A percentile compares a stretch with the other conserved stretches of the same genome.
Conservation (phyloP, 129 eudicot species). For the Glebionis coronaria region DNA sequence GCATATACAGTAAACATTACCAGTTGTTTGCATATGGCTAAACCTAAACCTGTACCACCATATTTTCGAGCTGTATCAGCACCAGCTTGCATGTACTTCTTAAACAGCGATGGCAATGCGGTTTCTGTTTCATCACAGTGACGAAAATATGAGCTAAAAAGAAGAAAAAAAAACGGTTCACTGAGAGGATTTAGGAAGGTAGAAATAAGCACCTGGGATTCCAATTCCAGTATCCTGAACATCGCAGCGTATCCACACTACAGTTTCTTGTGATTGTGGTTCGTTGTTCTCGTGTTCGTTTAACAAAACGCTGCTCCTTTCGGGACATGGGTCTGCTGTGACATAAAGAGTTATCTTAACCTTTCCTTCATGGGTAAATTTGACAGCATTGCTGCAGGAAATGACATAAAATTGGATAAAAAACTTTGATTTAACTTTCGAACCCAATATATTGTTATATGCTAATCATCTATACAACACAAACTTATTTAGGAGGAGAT, state of each 20-base stretch:
- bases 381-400: conserved; percentile 71
- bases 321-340: conserved; percentile 39
- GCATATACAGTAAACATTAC: conserved; percentile 29
- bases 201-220: conserved; percentile 54
- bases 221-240: conserved; percentile 83
- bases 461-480: neutral
- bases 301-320: conserved; percentile 16
- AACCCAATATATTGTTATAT: too few species aligned
- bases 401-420: neutral
- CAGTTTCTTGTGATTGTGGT: conserved; percentile 35
- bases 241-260: conserved; percentile 78
- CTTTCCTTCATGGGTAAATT: conserved; percentile 85
- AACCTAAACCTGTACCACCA: conserved; percentile 91
- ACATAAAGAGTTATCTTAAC: conserved; percentile 72
- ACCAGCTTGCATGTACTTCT: conserved; percentile 87
- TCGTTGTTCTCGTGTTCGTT: conserved; percentile 31
- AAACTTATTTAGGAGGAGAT: neutral
- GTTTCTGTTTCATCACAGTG: conserved; percentile 46
- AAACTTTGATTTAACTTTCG: too few species aligned
- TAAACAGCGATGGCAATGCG: conserved; percentile 67
- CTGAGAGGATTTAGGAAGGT: neutral
- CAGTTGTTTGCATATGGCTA: conserved; percentile 90
- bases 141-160: conserved; percentile 10
- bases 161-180: conserved; percentile 1
- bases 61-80: conserved; percentile 88